A percentile compares a stretch with the other conserved stretches of the same genome.
These are phyloP conservation scores for Linderniella brevidens DNA, from an alignment of 257 asterid genomes.

Conservation along the genomic window DNA sequence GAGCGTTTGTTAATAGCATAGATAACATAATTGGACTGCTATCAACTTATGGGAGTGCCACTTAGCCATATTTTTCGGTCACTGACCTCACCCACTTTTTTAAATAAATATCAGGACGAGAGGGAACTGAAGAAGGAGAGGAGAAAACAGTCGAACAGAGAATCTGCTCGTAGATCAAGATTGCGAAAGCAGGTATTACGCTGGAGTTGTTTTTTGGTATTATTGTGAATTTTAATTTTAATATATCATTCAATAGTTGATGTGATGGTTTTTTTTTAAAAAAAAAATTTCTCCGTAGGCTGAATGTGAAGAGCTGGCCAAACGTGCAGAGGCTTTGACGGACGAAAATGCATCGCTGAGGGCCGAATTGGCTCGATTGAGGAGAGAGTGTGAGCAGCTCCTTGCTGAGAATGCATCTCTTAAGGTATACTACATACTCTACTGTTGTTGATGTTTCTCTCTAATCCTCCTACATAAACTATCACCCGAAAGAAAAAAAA, in stretches of 20 bases:
- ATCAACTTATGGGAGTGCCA: too few relatives aligned
- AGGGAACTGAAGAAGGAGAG: slow-evolving; percentile 86
- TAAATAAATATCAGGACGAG: slow-evolving; percentile 47
- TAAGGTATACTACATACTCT: too few relatives aligned
- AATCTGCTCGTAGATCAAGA: slow-evolving; percentile 93
- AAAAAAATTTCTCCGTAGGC: slow-evolving; percentile 51
- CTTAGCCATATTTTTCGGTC: too few relatives aligned
- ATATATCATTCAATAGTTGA: neutral
- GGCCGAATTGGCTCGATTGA: slow-evolving; percentile 58
- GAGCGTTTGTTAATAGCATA: too few relatives aligned
- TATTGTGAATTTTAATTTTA: neutral
- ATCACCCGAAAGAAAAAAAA: too few relatives aligned
- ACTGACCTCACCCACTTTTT: too few relatives aligned
- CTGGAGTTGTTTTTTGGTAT: slow-evolving; percentile 3
- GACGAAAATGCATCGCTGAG: slow-evolving; percentile 75
- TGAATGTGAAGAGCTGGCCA: slow-evolving; percentile 88
- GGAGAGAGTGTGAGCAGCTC: slow-evolving; percentile 60
- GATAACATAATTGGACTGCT: too few relatives aligned
- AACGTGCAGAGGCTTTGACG: slow-evolving; percentile 54
- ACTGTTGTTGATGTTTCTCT: slow-evolving; percentile 11
- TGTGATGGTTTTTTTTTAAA: slow-evolving; percentile 10
- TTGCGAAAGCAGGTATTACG: slow-evolving; percentile 70
- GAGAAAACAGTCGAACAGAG: slow-evolving; percentile 94
- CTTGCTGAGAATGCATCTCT: slow-evolving; percentile 63
- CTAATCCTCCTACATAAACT: neutral